These are phyloP conservation scores for Plasmodium fragile DNA, from an alignment of 169 alveolate genomes.

Conservation along the genomic window DNA sequence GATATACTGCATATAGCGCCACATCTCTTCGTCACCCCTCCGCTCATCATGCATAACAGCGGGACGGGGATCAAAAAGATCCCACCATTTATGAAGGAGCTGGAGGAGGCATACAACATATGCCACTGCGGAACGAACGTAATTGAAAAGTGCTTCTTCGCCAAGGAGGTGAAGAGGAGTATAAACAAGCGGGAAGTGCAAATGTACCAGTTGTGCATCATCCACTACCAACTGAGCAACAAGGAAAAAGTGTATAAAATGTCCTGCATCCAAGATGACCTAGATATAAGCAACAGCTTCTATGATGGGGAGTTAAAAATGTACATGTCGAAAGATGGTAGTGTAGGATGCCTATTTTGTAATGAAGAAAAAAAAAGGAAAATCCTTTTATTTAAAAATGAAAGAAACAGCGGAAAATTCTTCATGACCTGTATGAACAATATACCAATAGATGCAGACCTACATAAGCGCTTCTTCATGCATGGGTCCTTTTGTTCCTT, in stretches of 20 bases:
- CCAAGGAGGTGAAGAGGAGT: constrained; percentile 11
- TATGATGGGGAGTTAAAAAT: constrained; percentile 59
- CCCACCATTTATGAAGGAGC: constrained; percentile 73
- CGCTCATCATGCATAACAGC: not conserved
- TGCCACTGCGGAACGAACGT: constrained; percentile 55
- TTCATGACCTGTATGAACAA: constrained; percentile 49
- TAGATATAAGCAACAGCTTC: constrained; percentile 52
- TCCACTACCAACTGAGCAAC: constrained; percentile 67
- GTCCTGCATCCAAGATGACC: constrained; percentile 46
- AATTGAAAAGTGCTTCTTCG: constrained; percentile 62
- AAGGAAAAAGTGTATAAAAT: constrained; percentile 58
- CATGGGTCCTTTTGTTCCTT: constrained; percentile 54
- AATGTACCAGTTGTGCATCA: constrained; percentile 55
- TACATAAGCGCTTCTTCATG: constrained; percentile 48
- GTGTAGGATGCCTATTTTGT: constrained; percentile 55
- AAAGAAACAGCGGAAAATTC: constrained; percentile 9
- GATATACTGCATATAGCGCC: not conserved
- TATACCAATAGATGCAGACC: constrained; percentile 12
- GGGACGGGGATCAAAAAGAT: constrained; percentile 28
- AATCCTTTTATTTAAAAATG: constrained; percentile 60
- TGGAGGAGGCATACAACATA: constrained; percentile 49
- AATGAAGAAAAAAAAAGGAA: constrained; percentile 53
- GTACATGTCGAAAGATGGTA: constrained; percentile 69
- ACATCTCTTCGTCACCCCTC: not conserved
- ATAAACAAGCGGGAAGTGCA: constrained; percentile 3